phyloP scores from a whole-genome alignment of 2,329 filamentous ascomycete species.

The Phoma sp. region DNA sequence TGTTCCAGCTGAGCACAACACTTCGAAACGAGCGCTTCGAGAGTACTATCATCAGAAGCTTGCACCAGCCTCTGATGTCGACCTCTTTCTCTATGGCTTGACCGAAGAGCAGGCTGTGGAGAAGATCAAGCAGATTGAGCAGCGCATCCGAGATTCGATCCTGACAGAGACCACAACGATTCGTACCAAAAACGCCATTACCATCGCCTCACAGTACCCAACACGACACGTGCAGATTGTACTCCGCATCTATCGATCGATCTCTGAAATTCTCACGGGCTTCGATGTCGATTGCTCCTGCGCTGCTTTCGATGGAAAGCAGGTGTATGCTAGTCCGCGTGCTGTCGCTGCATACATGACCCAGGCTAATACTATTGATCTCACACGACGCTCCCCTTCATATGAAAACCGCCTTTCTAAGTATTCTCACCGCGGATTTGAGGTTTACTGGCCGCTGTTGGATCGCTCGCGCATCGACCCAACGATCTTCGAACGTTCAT shows the following conservation, averaged over 20 bases:
- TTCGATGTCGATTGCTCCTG: conserved; percentile 90
- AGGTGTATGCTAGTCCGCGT: conserved; percentile 80
- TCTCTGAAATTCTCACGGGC: conserved; percentile 84
- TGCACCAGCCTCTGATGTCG: conserved; percentile 84
- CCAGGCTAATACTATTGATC: conserved; percentile 81
- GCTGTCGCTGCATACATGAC: conserved; percentile 81
- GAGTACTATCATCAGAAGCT: conserved; percentile 81
- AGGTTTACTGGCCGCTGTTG: conserved; percentile 79
- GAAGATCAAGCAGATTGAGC: conserved; percentile 85
- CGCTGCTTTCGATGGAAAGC: conserved; percentile 78
- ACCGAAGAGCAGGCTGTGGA: conserved; percentile 78
- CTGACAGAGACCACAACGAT: conserved; percentile 84
- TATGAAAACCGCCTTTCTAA: conserved; percentile 89
- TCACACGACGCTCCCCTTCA: conserved; percentile 80
- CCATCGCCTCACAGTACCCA: conserved; percentile 84
- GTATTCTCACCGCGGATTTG: conserved; percentile 81
- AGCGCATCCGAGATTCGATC: conserved; percentile 76
- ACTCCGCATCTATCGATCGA: conserved; percentile 81
- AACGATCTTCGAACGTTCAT: conserved; percentile 85
- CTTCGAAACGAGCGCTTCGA: conserved; percentile 52
- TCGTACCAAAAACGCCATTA: conserved; percentile 85
- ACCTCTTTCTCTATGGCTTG: conserved; percentile 83
- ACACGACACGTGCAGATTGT: conserved; percentile 87
- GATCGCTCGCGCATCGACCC: conserved; percentile 81
- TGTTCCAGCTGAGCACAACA: conserved; percentile 58